Base-by-base conservation (phyloP, 306 rosid species). In the Begonia fuchsioides region DNA sequence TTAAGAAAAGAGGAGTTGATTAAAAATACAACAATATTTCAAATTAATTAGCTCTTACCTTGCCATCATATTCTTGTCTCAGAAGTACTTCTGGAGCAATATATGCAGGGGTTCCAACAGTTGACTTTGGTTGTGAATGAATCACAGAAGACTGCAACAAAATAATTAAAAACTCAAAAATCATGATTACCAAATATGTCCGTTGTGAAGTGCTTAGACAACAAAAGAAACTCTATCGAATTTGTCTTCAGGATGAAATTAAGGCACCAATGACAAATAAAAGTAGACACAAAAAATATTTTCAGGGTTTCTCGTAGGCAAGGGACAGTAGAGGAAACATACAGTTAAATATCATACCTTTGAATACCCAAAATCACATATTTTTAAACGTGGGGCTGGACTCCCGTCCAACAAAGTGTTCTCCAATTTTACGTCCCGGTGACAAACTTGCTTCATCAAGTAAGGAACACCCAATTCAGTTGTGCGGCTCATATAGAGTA, bases 61-160 rank as follows among this genome's bases (percentile, higher is more conserved):
- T 84, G 65, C 95, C 97, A 63, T 88, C 97, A 60, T 84, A 90
- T 72, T 81, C 82, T 69, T 81, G 78, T 90, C 71, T 78, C 63
- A 74, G 66, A 18, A 90, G 61, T 56, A 90, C 90, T 75, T 90
- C 95, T 13, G 97, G 97, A 64, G 97, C 97, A 66, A 83, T 88
- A 72, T 88, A 88, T 48, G 97, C 97, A 16, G 95, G 95, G 49
- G 97, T 90, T 56, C 97, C 97, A 19, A 90, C 95, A 15, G 97
- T 81, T 59, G 95, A 90, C 64, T 74, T 90, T 7, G 95, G 97
- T 69, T 90, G 97, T 60, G 97, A 90, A 78, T 90, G 95, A 60
- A 84, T 82, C 68, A 88, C 76, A 0, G 84, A 88, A 43, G 97
- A 88, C 97, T 88, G 87, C 48, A 10, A 51, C 61, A 46, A 61